phyloP scores from a whole-genome alignment of 148 eudicot species.

The Polygonum aviculare region DNA sequence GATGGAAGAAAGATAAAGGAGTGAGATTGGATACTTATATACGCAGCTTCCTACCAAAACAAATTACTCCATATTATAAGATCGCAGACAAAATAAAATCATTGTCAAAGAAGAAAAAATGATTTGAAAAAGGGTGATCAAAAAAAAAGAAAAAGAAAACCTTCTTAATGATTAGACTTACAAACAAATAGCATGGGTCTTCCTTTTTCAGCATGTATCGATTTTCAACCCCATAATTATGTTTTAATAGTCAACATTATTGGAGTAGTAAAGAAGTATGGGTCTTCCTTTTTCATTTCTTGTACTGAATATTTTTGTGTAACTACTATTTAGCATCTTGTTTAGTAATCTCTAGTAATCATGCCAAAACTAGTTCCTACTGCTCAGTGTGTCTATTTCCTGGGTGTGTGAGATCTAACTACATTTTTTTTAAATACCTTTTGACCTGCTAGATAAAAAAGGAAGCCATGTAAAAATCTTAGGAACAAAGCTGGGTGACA shows the following conservation, averaged over 20 bases:
- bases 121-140: too few species aligned
- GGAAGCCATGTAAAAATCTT: background rate
- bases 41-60: too few species aligned
- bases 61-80: too few species aligned
- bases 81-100: too few species aligned
- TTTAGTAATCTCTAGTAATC: background rate
- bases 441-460: background rate
- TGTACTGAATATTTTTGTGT: background rate
- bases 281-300: background rate
- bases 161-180: too few species aligned
- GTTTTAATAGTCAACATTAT: background rate
- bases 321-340: background rate
- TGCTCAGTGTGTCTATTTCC: background rate
- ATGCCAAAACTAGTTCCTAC: background rate
- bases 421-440: background rate
- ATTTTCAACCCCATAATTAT: background rate
- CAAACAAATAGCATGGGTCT: slow-evolving; percentile 21
- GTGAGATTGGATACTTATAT: too few species aligned
- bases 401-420: background rate
- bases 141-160: too few species aligned
- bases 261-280: background rate
- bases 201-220: slow-evolving; percentile 66
- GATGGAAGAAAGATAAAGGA: background rate
- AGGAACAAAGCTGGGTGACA: background rate
- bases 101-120: too few species aligned